These are phyloP conservation scores for Hymenotorrendiella dingleyae DNA, from an alignment of 2,329 filamentous ascomycete genomes.

Conservation along the genomic window DNA sequence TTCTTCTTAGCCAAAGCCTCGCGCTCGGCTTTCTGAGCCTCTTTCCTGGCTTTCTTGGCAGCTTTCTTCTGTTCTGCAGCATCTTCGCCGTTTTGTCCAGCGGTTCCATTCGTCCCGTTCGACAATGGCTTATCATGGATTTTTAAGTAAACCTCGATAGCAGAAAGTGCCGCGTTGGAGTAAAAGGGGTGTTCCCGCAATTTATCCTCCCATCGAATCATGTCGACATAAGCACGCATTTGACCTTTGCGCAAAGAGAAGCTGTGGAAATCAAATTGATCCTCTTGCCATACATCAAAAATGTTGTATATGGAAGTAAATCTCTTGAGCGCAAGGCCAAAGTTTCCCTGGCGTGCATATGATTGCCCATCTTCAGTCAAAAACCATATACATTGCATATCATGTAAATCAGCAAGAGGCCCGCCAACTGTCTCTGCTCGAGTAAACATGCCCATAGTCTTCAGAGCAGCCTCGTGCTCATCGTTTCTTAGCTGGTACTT, in stretches of 20 bases:
- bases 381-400: constrained; percentile 99
- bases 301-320: constrained; percentile 86
- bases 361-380: constrained; percentile 92
- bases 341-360: constrained; percentile 73
- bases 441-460: constrained; percentile 91
- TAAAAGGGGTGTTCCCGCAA: constrained; percentile 92
- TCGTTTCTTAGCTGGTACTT: constrained; percentile 95
- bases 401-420: constrained; percentile 81
- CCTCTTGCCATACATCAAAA: constrained; percentile 96
- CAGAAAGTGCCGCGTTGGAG: constrained; percentile 73
- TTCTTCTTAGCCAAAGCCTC: constrained; percentile 77
- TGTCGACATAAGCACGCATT: constrained; percentile 89
- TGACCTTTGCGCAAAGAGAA: constrained; percentile 97
- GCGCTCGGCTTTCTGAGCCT: constrained; percentile 66
- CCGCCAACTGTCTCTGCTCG: constrained; percentile 84
- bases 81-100: constrained; percentile 43
- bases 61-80: constrained; percentile 76
- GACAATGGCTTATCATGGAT: constrained; percentile 69
- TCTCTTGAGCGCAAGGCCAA: constrained; percentile 83
- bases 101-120: constrained; percentile 56
- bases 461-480: constrained; percentile 77
- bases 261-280: constrained; percentile 97
- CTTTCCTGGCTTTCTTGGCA: constrained; percentile 83
- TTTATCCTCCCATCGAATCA: constrained; percentile 93
- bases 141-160: constrained; percentile 72